phyloP scores from a whole-genome alignment of 306 rosid species.

The Canavalia gladiata region DNA sequence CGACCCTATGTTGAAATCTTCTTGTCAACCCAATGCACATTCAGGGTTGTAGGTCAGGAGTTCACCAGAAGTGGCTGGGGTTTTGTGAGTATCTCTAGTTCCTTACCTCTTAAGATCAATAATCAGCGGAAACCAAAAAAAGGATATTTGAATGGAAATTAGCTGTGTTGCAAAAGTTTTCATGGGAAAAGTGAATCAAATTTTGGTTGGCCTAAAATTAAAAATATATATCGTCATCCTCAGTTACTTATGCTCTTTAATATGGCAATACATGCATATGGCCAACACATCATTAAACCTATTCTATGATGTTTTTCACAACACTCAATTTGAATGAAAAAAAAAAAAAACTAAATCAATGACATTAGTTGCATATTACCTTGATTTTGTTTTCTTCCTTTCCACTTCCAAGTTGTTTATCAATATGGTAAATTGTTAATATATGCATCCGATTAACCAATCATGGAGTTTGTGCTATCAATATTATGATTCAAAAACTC shows the following conservation, averaged over 20 bases:
- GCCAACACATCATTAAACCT: neutral
- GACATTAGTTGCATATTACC: slow-evolving; percentile 25
- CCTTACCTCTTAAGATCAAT: slow-evolving; percentile 22
- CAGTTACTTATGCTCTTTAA: neutral
- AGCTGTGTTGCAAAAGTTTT: neutral
- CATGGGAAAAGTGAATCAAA: neutral
- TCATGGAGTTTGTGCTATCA: slow-evolving; percentile 19
- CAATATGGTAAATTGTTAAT: slow-evolving; percentile 13
- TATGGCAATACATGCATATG: slow-evolving; percentile 22
- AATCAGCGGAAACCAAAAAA: neutral
- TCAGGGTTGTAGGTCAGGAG: slow-evolving; percentile 89
- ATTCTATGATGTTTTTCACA: slow-evolving; percentile 14
- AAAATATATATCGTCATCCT: slow-evolving; percentile 17
- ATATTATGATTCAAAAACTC: slow-evolving; percentile 1
- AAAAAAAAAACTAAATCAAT: neutral
- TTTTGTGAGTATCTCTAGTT: slow-evolving; percentile 72
- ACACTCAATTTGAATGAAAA: slow-evolving; percentile 19
- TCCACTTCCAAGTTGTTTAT: slow-evolving; percentile 8
- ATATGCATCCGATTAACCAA: neutral
- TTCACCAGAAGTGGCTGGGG: slow-evolving; percentile 99
- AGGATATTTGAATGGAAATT: slow-evolving; percentile 3
- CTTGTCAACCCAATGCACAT: slow-evolving; percentile 85
- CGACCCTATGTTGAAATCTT: slow-evolving; percentile 78
- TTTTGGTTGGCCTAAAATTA: slow-evolving; percentile 7
- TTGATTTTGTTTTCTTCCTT: slow-evolving; percentile 26